Base-by-base conservation (phyloP, 164 flowering plant genomes). In the Liquidambar formosana region DNA sequence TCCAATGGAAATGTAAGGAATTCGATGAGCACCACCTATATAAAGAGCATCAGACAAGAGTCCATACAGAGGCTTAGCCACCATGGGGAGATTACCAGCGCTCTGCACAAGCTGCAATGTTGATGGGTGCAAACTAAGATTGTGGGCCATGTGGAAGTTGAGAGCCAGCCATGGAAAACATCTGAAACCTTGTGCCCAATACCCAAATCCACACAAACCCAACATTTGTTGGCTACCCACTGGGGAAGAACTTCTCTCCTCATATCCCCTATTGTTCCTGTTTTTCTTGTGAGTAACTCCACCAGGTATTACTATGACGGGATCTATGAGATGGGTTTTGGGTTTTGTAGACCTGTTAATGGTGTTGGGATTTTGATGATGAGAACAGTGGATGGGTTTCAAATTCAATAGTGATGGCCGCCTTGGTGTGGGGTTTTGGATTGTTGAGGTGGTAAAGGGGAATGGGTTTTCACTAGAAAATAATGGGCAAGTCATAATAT, bases 141-240 rank as follows among this genome's bases (percentile, higher is more conserved):
- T 75, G 53, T 88, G 69, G 15, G 86, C 89, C 96, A 95, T 84
- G 76, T 89, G 86, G 67, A 81, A 91, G 69, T 88, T 91, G 25
- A 93, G 76, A 26, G 91, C 99, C 72, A 95, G 65, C 99, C 99
- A 93, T 23, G 99, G 97, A 67, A 93, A 91, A 66, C 96, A 89
- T 79, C 99, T 87, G 57, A 91, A 88, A n/a, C 99, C 99, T 58
- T 91, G 93, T 2, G 93, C 80, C 97, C 94, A 91, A 70, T 89
- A 93, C 66, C 97, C 97, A 75, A 89, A 76, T 19, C 95, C 99
- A 81, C 95, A 89, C 71, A 94, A 71, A 69, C 60, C 66, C 79
- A 80, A 22, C 89, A 92, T 80, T 71, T 82, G 71, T 33, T 57
- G 57, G 51, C 71, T 57, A 61, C 84, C 89, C 81, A 75, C 76